Percentiles rank a stretch among this genome's conserved stretches.
Conservation (phyloP, 2,329 filamentous ascomycete genomes). For the Fusarium nematophilum region DNA sequence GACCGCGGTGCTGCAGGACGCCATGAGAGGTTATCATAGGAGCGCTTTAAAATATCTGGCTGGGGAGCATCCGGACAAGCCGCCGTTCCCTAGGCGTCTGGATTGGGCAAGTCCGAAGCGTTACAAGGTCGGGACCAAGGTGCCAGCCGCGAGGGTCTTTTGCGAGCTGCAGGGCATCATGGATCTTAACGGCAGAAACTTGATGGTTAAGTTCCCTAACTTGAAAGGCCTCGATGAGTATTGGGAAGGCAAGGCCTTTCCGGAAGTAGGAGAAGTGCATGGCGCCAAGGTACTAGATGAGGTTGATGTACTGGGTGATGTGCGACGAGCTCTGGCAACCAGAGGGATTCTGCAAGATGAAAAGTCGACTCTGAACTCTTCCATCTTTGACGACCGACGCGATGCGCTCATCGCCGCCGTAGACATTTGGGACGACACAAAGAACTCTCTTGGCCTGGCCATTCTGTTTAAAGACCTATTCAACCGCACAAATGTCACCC, state of each 20-base stretch:
- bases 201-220: conserved; percentile 6
- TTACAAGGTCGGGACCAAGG: background rate
- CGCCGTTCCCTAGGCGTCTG: background rate
- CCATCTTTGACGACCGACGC: conserved; percentile 6
- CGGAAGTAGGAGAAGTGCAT: background rate
- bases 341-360: background rate
- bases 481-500: background rate
- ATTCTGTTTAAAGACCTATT: background rate
- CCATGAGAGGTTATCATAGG: background rate
- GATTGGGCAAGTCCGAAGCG: background rate
- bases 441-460: background rate
- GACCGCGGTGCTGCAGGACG: conserved; percentile 13
- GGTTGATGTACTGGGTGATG: background rate
- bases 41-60: background rate
- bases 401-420: background rate
- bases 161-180: background rate
- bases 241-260: background rate
- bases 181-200: background rate
- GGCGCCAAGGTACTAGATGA: background rate
- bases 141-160: conserved; percentile 3
- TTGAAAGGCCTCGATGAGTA: background rate
- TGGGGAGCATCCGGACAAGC: background rate
- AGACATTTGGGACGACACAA: background rate
- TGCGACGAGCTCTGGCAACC: background rate
- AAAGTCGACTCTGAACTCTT: background rate